These are phyloP conservation scores for Periconia macrospinosa DNA, from an alignment of 2,329 filamentous ascomycete genomes.

Conservation along the genomic window DNA sequence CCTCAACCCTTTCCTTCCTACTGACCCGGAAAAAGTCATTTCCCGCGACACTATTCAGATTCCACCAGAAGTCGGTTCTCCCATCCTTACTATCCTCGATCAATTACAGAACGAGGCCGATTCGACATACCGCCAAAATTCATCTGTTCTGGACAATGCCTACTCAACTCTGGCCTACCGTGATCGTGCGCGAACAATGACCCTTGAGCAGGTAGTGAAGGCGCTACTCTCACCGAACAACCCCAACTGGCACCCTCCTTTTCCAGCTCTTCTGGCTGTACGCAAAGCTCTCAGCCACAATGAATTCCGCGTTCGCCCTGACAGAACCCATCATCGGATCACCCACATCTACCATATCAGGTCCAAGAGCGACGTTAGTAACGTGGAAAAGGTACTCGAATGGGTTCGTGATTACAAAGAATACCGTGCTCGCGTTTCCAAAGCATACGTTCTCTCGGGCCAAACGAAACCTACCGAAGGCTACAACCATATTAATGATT, in stretches of 20 bases:
- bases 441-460: neutral
- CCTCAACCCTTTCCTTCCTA: conserved; percentile 56
- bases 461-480: conserved; percentile 15
- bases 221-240: conserved; percentile 39
- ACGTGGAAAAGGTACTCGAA: conserved; percentile 54
- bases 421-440: conserved; percentile 38
- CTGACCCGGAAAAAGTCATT: conserved; percentile 23
- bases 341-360: conserved; percentile 66
- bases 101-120: conserved; percentile 50
- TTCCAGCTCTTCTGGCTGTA: conserved; percentile 67
- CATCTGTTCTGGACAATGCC: conserved; percentile 52
- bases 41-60: conserved; percentile 43
- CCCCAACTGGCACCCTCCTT: conserved; percentile 29
- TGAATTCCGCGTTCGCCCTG: conserved; percentile 64
- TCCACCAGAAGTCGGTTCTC: conserved; percentile 49
- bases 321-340: conserved; percentile 52
- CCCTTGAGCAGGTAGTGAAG: conserved; percentile 50
- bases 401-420: conserved; percentile 60
- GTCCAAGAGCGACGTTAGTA: conserved; percentile 56
- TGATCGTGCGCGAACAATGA: conserved; percentile 50
- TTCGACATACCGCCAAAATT: conserved; percentile 51
- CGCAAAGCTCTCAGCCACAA: conserved; percentile 65
- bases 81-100: conserved; percentile 48
- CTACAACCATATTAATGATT: conserved; percentile 36
- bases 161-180: conserved; percentile 51